Conservation (phyloP, 106 monocot species). For the Dioscorea dumetorum region DNA sequence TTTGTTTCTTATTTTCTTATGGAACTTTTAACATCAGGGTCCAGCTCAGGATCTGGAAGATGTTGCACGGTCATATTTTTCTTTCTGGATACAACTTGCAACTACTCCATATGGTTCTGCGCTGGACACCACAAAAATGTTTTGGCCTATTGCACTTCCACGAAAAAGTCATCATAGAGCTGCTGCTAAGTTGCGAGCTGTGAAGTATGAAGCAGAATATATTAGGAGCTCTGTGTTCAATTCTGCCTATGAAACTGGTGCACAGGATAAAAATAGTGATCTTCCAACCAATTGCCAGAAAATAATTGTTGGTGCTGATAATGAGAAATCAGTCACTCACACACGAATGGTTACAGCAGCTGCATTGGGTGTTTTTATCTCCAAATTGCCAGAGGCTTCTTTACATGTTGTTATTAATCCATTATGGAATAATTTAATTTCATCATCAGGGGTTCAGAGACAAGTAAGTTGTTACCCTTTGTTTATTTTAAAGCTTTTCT, state of each 20-base stretch:
- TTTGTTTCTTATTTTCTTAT: slow-evolving; percentile 1
- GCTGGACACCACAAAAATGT: slow-evolving; percentile 77
- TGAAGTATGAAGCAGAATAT: slow-evolving; percentile 53
- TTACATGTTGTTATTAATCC: slow-evolving; percentile 55
- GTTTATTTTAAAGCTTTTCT: neutral
- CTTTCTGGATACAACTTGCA: slow-evolving; percentile 76
- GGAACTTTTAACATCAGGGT: slow-evolving; percentile 46
- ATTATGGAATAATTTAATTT: slow-evolving; percentile 52
- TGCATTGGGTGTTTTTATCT: slow-evolving; percentile 76
- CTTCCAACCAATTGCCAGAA: slow-evolving; percentile 23
- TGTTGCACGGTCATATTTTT: slow-evolving; percentile 61
- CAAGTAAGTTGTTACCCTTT: slow-evolving; percentile 38
- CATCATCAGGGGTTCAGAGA: slow-evolving; percentile 81
- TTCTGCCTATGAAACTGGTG: slow-evolving; percentile 28
- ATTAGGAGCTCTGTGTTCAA: slow-evolving; percentile 18
- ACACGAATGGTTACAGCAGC: slow-evolving; percentile 71
- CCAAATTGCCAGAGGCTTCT: slow-evolving; percentile 52
- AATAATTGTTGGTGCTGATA: slow-evolving; percentile 76
- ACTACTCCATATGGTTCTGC: slow-evolving; percentile 81
- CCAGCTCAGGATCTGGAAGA: slow-evolving; percentile 65
- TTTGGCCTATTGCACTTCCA: slow-evolving; percentile 80
- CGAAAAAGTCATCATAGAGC: slow-evolving; percentile 85
- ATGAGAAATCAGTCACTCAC: slow-evolving; percentile 72
- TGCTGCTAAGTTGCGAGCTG: slow-evolving; percentile 87
- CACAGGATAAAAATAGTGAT: slow-evolving; percentile 49